Base-by-base conservation (phyloP, 2,329 filamentous ascomycete species). In the Cordyceps cicadae region DNA sequence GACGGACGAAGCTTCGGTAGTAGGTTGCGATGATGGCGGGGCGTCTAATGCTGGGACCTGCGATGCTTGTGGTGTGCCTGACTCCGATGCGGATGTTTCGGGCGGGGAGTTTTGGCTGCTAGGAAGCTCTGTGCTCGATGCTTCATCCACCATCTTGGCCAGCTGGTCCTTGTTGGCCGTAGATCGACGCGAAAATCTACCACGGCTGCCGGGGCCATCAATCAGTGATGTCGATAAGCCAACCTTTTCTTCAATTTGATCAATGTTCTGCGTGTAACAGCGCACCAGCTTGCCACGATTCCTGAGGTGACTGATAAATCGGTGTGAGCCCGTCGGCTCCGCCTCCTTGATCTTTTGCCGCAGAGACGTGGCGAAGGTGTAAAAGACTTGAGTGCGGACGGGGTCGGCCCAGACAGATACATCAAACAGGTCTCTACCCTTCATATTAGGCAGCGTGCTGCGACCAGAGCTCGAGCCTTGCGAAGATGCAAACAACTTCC, bases 241-340 rank as follows among this genome's bases (percentile, higher is more conserved):
- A 49, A 88, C 85, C 61, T 87, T 85, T 67, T 86, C 84, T 68
- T 90, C 87, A 7, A 90, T 82, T 63, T 85, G 84, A 65, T 90
- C 87, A 64, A 90, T 90, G 64, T 90, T 90, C 66, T 90, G 87
- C 0, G 87, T 90, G 67, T 90, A 90, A 67, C 87, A 88, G 45
- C 87, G 77, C 37, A 89, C 85, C 5, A 90, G 76, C 64, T 87
- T 87, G 3, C 86, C 85, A 4, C 82, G 79, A 67, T 89, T 85
- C 50, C 86, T 80, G 5, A 90, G 76, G 39, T 85, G 81, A 49
- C 82, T 81, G 65, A 90, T 86, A 68, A 90, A 89, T 60, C 81
- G 82, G 71, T 90, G 87, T 1, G 85, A 87, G 19, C 77, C 76
- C 1, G 86, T 89, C 0, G 86, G 86, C 57, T 80, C 73, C 11